phyloP scores from a whole-genome alignment of 1,284 basidiomycete genomes.

The Puccinia novopanici region DNA sequence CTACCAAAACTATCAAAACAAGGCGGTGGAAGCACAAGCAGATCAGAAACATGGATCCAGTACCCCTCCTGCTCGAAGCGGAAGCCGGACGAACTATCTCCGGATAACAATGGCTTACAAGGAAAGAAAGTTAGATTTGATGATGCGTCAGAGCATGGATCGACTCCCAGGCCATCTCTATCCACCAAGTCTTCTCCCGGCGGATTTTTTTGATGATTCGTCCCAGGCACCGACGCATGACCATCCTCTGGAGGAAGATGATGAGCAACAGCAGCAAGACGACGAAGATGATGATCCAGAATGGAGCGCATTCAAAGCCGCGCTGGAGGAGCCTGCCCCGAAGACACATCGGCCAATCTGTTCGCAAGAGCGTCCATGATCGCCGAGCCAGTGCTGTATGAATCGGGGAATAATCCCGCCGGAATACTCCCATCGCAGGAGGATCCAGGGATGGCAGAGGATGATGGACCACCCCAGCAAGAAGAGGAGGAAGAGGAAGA shows the following conservation, averaged over 20 bases:
- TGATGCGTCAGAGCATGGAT: neutral
- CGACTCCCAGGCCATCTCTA: neutral
- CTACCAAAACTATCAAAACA: slow-evolving; percentile 28
- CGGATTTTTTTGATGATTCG: slow-evolving; percentile 47
- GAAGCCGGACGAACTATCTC: slow-evolving; percentile 22
- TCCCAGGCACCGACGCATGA: slow-evolving; percentile 12
- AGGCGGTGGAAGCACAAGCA: neutral
- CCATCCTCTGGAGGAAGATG: neutral
- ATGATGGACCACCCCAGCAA: slow-evolving; percentile 76
- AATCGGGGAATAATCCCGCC: slow-evolving; percentile 53
- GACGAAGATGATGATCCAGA: slow-evolving; percentile 43
- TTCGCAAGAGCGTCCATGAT: slow-evolving; percentile 56
- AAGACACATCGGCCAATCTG: slow-evolving; percentile 60
- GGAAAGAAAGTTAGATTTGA: slow-evolving; percentile 37
- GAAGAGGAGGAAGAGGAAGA: slow-evolving; percentile 73
- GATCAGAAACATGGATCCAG: neutral
- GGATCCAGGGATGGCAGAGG: neutral
- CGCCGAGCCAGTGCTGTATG: slow-evolving; percentile 51
- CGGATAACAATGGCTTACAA: neutral
- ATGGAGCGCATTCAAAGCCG: slow-evolving; percentile 48
- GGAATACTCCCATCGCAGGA: slow-evolving; percentile 40
- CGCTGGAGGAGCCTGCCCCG: slow-evolving; percentile 72
- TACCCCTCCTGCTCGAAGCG: neutral
- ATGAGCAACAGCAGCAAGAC: neutral
- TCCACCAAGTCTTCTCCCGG: slow-evolving; percentile 18